Evolutionary conservation across 1,139 yeast genomes (phyloP).

Genomic region (Diutina neorugosa): DNA sequence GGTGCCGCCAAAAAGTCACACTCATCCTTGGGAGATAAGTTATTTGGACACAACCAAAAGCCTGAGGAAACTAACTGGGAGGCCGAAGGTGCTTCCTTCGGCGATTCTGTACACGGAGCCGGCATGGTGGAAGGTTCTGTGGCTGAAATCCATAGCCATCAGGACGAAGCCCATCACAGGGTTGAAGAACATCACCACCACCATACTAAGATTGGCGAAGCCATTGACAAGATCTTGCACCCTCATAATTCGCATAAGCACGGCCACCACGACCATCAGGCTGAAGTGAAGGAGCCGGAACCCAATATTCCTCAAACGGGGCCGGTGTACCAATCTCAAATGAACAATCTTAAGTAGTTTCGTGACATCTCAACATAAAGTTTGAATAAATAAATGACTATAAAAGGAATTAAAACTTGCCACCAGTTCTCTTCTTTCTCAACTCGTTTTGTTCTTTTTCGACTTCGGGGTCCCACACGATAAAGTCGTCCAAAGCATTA

Average conservation of each 20-base stretch:
- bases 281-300: neutral
- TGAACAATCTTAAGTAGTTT: neutral
- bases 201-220: slow-evolving; percentile 1
- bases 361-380: neutral
- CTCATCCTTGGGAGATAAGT: neutral
- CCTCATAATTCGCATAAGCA: neutral
- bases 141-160: neutral
- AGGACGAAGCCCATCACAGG: neutral
- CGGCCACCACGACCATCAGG: neutral
- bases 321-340: neutral
- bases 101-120: neutral
- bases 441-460: slow-evolving; percentile 63
- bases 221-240: neutral
- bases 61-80: neutral
- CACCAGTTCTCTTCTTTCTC: slow-evolving; percentile 48
- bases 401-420: slow-evolving; percentile 24
- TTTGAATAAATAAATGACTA: neutral
- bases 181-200: slow-evolving; percentile 1
- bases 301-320: neutral
- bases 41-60: neutral
- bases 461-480: slow-evolving; percentile 68
- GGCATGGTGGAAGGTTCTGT: neutral
- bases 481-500: slow-evolving; percentile 85
- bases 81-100: neutral
- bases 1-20: neutral